Percentiles rank a stretch among this genome's conserved stretches.
These are phyloP conservation scores for Gloeostereum incarnatum DNA, from an alignment of 768 basidiomycete species.

Conservation along the genomic window DNA sequence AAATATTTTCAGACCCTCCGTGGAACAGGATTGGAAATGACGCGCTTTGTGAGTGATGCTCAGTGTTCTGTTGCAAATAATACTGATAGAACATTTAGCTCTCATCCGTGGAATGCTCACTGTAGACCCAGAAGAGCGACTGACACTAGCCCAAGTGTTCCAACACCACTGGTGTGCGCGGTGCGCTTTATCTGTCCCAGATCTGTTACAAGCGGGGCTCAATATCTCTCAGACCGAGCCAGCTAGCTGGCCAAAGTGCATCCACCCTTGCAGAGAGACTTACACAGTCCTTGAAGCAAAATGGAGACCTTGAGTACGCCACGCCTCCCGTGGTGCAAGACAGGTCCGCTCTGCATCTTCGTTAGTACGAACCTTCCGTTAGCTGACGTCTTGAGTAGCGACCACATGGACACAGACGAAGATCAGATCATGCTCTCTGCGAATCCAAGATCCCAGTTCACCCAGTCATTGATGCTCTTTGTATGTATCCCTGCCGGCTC, in stretches of 20 bases:
- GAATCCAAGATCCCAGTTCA: conserved; percentile 60
- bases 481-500: conserved; percentile 40
- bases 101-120: conserved; percentile 69
- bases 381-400: conserved; percentile 11
- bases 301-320: conserved; percentile 71
- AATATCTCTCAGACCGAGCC: conserved; percentile 47
- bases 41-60: conserved; percentile 47
- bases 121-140: conserved; percentile 56
- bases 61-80: neutral
- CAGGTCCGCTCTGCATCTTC: conserved; percentile 17
- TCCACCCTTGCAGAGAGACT: conserved; percentile 59
- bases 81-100: conserved; percentile 30
- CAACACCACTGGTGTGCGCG: conserved; percentile 70
- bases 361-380: neutral
- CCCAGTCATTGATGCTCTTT: conserved; percentile 73
- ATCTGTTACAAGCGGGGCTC: neutral
- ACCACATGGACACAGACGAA: conserved; percentile 44
- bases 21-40: conserved; percentile 61
- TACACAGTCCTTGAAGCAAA: conserved; percentile 53
- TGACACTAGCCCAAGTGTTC: conserved; percentile 43
- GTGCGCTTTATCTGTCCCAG: conserved; percentile 24
- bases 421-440: conserved; percentile 54
- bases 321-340: conserved; percentile 35
- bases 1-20: conserved; percentile 65
- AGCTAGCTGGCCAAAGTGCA: conserved; percentile 45